phyloP scores from a whole-genome alignment of 2,329 filamentous ascomycete genomes.

The Fusarium sp. region DNA sequence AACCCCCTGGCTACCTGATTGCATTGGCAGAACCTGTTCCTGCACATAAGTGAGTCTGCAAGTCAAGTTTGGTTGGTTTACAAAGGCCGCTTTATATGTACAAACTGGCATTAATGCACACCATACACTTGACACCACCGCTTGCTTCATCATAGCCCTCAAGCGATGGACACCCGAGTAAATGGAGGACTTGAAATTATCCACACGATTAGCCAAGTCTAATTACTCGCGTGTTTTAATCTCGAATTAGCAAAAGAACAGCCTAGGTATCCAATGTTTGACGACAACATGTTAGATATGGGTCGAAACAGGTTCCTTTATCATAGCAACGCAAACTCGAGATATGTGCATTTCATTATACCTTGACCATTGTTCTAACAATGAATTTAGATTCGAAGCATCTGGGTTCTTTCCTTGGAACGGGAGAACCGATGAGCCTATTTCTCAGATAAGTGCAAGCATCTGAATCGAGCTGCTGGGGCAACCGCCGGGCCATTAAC shows the following conservation, averaged over 20 bases:
- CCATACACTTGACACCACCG: neutral
- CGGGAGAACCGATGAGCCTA: neutral
- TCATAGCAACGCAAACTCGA: neutral
- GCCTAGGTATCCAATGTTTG: neutral
- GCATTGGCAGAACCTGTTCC: slow-evolving; percentile 19
- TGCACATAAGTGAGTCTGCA: neutral
- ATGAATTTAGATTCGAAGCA: neutral
- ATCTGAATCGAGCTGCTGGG: slow-evolving; percentile 30
- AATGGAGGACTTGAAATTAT: neutral
- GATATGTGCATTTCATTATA: neutral
- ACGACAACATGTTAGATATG: neutral
- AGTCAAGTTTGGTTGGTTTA: neutral
- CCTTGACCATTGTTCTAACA: neutral
- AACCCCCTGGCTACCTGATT: slow-evolving; percentile 18
- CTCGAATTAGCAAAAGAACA: neutral
- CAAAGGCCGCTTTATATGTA: neutral
- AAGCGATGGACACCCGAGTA: neutral
- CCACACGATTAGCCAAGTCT: neutral
- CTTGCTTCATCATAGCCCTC: neutral
- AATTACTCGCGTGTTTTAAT: neutral
- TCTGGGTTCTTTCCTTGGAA: slow-evolving; percentile 20
- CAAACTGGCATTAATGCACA: slow-evolving; percentile 6
- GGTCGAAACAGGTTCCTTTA: neutral
- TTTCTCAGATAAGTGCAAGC: slow-evolving; percentile 10
- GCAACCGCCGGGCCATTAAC: slow-evolving; percentile 25